Evolutionary conservation across 257 asterid genomes (phyloP).

Genomic region (Solanum sejunctum): DNA sequence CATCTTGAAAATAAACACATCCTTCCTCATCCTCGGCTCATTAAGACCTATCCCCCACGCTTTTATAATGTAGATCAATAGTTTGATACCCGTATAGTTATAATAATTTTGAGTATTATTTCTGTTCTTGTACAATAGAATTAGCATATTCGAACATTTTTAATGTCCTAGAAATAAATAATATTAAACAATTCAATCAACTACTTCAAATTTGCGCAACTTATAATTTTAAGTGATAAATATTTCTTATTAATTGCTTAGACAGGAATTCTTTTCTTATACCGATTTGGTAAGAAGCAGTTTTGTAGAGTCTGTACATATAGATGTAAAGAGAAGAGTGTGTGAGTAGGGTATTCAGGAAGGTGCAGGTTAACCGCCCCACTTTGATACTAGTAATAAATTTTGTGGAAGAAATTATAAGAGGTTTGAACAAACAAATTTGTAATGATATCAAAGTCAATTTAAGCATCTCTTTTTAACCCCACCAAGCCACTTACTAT

Average conservation of each 20-base stretch:
- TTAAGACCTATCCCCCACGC: neutral
- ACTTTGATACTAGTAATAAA: slow-evolving; percentile 10
- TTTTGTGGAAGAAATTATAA: slow-evolving; percentile 17
- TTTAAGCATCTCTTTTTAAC: neutral
- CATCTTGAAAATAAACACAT: neutral
- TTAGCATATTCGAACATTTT: neutral
- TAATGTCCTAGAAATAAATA: neutral
- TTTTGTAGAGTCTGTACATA: neutral
- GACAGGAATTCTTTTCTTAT: neutral
- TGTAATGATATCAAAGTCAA: neutral
- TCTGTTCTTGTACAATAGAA: neutral
- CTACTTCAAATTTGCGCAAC: neutral
- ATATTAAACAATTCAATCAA: neutral
- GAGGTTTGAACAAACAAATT: slow-evolving; percentile 20
- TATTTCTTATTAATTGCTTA: neutral
- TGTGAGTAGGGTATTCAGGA: neutral
- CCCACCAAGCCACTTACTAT: neutral
- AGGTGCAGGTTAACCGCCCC: slow-evolving; percentile 13
- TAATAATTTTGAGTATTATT: neutral
- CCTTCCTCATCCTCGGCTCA: neutral
- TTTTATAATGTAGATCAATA: neutral
- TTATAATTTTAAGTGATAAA: neutral
- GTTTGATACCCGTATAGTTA: neutral
- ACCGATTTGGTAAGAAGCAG: neutral
- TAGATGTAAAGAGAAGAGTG: neutral